These are phyloP conservation scores for Thelonectria discophora DNA, from an alignment of 2,329 filamentous ascomycete species.

Conservation along the genomic window DNA sequence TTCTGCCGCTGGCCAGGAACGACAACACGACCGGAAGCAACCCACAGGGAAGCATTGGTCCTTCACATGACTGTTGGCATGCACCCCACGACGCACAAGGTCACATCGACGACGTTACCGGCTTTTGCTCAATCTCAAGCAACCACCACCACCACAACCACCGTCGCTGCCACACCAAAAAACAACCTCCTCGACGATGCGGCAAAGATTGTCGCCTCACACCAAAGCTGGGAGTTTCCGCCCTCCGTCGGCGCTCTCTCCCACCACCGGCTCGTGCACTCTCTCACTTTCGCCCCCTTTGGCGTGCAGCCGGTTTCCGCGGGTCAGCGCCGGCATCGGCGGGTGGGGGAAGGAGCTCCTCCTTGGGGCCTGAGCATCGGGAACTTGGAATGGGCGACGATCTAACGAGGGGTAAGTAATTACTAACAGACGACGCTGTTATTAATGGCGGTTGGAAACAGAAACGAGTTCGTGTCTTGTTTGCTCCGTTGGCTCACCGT, in stretches of 20 bases:
- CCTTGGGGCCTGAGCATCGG: constrained; percentile 13
- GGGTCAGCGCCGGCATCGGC: constrained; percentile 36
- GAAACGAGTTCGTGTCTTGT: no score
- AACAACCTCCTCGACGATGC: not conserved
- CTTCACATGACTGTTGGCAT: not conserved
- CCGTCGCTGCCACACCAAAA: no score
- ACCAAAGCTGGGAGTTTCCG: no score
- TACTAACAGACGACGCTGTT: no score
- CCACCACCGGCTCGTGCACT: not conserved
- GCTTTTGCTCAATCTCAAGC: constrained; percentile 3
- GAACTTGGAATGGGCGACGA: not conserved
- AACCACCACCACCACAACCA: no score
- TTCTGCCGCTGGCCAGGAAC: constrained; percentile 17
- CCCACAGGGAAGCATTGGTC: constrained; percentile 3
- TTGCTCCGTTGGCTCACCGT: not conserved
- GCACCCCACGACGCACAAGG: constrained; percentile 16
- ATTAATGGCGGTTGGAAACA: no score
- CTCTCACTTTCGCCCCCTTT: constrained; percentile 6
- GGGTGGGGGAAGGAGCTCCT: not conserved
- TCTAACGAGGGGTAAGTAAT: no score
- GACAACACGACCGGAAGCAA: constrained; percentile 10
- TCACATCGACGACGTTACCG: not conserved
- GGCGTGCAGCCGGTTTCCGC: constrained; percentile 3
- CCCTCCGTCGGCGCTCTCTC: not conserved
- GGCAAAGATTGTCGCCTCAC: not conserved